Conservation (phyloP, 139 green algal genomes). For the Pleodorina starrii region DNA sequence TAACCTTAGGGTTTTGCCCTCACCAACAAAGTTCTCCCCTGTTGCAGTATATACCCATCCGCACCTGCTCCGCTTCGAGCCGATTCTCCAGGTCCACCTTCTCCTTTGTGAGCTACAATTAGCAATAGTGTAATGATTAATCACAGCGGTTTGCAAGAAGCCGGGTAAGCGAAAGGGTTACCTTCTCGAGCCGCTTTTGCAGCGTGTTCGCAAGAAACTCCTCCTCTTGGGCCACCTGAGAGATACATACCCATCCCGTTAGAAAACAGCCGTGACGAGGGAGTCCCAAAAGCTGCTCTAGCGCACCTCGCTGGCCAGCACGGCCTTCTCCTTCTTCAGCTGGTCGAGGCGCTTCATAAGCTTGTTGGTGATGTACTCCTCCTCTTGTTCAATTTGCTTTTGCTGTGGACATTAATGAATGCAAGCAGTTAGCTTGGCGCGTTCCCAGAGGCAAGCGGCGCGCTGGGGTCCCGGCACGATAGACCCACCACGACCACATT, state of each 20-base stretch:
- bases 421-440: not conserved
- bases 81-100: slow-evolving; percentile 81
- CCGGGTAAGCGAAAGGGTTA: slow-evolving; percentile 29
- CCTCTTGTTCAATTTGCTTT: slow-evolving; percentile 82
- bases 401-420: slow-evolving; percentile 50
- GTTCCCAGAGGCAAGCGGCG: not conserved
- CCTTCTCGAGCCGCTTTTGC: slow-evolving; percentile 80
- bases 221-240: slow-evolving; percentile 83
- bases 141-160: not conserved
- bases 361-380: slow-evolving; percentile 88
- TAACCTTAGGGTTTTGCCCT: no score
- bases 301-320: slow-evolving; percentile 75
- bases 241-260: no score
- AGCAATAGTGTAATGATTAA: not conserved
- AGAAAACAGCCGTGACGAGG: no score
- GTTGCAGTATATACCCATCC: not conserved
- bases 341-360: slow-evolving; percentile 86
- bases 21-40: no score
- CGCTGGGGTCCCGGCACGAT: not conserved
- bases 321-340: slow-evolving; percentile 84
- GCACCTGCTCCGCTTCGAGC: slow-evolving; percentile 70
- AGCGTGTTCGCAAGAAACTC: slow-evolving; percentile 89
- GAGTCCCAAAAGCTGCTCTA: no score
- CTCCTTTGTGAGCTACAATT: slow-evolving; percentile 70
- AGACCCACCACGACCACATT: slow-evolving; percentile 62